These are phyloP conservation scores for Suhomyces vadensis DNA, from an alignment of 805 yeast genomes.

Conservation along the genomic window DNA sequence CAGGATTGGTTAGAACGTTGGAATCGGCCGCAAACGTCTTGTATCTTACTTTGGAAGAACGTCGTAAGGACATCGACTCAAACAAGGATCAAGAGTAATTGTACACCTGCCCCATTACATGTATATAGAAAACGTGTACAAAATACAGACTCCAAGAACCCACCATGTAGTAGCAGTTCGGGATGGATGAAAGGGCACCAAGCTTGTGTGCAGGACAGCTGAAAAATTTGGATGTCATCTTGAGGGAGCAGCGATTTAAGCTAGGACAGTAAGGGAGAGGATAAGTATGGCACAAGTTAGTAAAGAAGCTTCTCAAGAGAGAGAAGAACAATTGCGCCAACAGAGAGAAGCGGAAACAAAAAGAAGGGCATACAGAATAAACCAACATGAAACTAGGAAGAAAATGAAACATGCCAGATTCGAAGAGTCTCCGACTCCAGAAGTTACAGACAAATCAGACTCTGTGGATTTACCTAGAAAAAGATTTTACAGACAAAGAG, in stretches of 20 bases:
- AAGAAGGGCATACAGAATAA: conserved; percentile 51
- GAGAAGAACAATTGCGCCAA: conserved; percentile 20
- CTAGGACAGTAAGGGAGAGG: too few species aligned
- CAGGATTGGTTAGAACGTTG: conserved; percentile 81
- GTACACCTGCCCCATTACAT: too few species aligned
- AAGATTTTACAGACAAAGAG: conserved; percentile 91
- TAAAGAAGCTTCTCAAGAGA: conserved; percentile 11
- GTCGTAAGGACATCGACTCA: conserved; percentile 44
- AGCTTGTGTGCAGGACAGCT: too few species aligned
- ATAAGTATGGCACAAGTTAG: too few species aligned
- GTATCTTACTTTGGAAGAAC: conserved; percentile 73
- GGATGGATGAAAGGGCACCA: not conserved
- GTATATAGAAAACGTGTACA: too few species aligned
- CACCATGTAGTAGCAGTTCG: not conserved
- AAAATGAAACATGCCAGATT: conserved; percentile 48
- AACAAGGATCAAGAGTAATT: conserved; percentile 4
- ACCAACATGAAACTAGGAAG: conserved; percentile 45
- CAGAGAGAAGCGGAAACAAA: conserved; percentile 36
- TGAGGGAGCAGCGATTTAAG: too few species aligned
- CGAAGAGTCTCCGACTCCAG: conserved; percentile 29
- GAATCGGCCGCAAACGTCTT: conserved; percentile 66
- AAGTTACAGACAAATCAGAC: conserved; percentile 17
- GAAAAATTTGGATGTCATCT: too few species aligned
- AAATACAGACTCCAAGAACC: too few species aligned
- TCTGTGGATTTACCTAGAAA: conserved; percentile 69